Evolutionary conservation across 2,329 filamentous ascomycete species (phyloP), one percentile per base, ranked within the genome.

Genomic region (Teratosphaeria viscida): DNA sequence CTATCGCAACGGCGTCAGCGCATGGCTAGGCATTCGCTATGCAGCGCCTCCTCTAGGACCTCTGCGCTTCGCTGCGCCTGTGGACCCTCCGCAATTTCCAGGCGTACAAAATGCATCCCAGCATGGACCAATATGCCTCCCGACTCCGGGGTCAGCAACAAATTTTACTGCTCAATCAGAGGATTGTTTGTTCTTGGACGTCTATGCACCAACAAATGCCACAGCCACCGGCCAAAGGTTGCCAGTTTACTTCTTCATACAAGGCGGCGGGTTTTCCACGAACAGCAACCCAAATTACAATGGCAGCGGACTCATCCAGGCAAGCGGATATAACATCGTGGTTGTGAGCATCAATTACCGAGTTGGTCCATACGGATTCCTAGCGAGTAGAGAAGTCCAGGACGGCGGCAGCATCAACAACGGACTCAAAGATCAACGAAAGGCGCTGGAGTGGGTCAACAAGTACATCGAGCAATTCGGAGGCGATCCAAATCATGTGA

Each of bases 261-360:
- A 77, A 56, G 43, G 76, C 26, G 76, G 76, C 29, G 75, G 75
- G 1, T 77, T 79, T 71, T 65, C 77, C 78, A 61, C 81, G 0
- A 79, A 75, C 59, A 71, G 71, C 16, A 76, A 75, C 60, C 64
- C 73, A 10, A 77, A 86, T 61, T 78, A 82, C 64, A 82, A 89
- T 63, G 85, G 82, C 0, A 80, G 78, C 0, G 82, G 81, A 0
- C 72, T 91, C n/a, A 77, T 86, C 32, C 70, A 77, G 34, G 85
- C 84, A 0, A 81, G 82, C 19, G 77, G 79, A 43, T 74, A 81
- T 60, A 78, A 82, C 54, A 85, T 90, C 29, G 74, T 92, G 0
- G 82, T 90, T 0, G 86, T 92, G 1, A 85, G 79, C 10, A 81
- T 89, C 73, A 91, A 90, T 73, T 91, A 92, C 69, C 84, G 89